phyloP scores from a whole-genome alignment of 179 eudicot genomes.

The Patellifolia procumbens region DNA sequence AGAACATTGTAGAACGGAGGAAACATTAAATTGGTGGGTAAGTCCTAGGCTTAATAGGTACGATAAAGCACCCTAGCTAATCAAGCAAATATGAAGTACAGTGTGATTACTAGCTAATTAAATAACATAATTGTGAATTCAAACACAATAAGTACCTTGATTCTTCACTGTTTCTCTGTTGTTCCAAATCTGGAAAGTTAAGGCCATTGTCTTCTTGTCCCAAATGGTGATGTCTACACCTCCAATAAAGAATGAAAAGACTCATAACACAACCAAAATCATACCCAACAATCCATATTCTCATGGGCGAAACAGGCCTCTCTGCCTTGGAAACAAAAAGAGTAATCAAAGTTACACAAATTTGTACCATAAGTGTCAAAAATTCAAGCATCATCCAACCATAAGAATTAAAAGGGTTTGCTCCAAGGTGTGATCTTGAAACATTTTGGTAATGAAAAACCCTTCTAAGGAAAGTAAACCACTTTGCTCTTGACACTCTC shows the following conservation, averaged over 20 bases:
- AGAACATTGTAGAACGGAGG: too few species aligned
- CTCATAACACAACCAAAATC: slow-evolving; percentile 67
- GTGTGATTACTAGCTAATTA: neutral
- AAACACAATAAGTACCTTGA: slow-evolving; percentile 39
- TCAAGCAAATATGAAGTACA: neutral
- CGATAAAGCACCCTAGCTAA: too few species aligned
- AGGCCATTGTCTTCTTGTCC: slow-evolving; percentile 33
- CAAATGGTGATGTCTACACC: slow-evolving; percentile 50
- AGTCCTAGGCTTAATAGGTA: too few species aligned
- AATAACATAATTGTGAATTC: neutral
- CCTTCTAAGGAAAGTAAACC: slow-evolving; percentile 77
- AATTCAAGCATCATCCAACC: slow-evolving; percentile 72
- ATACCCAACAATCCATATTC: slow-evolving; percentile 81
- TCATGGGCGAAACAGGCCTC: slow-evolving; percentile 92
- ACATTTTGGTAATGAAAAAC: slow-evolving; percentile 93
- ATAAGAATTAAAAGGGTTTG: slow-evolving; percentile 72
- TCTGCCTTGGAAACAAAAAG: slow-evolving; percentile 61
- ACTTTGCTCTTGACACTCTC: slow-evolving; percentile 76
- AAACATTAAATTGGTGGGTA: too few species aligned
- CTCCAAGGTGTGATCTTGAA: slow-evolving; percentile 54
- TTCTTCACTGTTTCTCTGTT: slow-evolving; percentile 46
- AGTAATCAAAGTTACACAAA: slow-evolving; percentile 42
- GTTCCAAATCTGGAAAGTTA: slow-evolving; percentile 45
- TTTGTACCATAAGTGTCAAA: slow-evolving; percentile 52
- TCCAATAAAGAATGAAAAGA: slow-evolving; percentile 53